A percentile compares a stretch with the other conserved stretches of the same genome.
These are phyloP conservation scores for Gentiana macrophylla DNA, from an alignment of 257 asterid genomes.

Conservation along the genomic window DNA sequence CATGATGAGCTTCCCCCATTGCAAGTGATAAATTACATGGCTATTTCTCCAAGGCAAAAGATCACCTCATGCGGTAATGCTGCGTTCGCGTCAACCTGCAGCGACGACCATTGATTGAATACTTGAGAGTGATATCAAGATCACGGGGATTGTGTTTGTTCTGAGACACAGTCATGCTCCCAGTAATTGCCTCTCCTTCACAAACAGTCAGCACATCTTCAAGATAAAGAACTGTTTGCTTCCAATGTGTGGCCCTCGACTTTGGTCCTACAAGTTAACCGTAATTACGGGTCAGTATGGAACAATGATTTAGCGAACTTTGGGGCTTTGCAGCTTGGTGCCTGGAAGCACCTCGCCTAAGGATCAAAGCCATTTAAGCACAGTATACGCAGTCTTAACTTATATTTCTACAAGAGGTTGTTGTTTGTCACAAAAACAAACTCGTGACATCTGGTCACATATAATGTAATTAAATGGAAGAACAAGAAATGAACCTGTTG, in stretches of 20 bases:
- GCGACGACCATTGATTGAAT: constrained; percentile 56
- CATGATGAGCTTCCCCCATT: too few relatives aligned
- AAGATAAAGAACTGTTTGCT: constrained; percentile 86
- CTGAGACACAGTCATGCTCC: constrained; percentile 66
- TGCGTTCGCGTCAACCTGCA: constrained; percentile 63
- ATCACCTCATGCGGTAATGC: constrained; percentile 55
- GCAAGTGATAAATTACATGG: too few relatives aligned
- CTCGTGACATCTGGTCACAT: too few relatives aligned
- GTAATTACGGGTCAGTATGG: neutral
- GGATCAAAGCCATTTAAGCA: too few relatives aligned
- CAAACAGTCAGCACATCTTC: constrained; percentile 82
- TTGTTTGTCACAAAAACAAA: too few relatives aligned
- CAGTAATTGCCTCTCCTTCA: constrained; percentile 67
- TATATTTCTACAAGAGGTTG: too few relatives aligned
- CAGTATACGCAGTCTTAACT: too few relatives aligned
- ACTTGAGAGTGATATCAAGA: constrained; percentile 71
- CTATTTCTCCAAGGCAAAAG: neutral
- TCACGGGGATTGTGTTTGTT: constrained; percentile 96
- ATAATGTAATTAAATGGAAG: neutral
- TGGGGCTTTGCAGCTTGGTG: too few relatives aligned
- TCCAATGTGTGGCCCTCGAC: constrained; percentile 93
- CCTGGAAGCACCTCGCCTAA: too few relatives aligned
- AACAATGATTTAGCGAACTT: too few relatives aligned
- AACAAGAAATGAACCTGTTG: constrained; percentile 48
- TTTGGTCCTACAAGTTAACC: constrained; percentile 52